Percentiles rank a stretch among this genome's conserved stretches.
Evolutionary conservation across 495 filamentous ascomycete genomes (phyloP).

Genomic region (Podospora appendiculata): DNA sequence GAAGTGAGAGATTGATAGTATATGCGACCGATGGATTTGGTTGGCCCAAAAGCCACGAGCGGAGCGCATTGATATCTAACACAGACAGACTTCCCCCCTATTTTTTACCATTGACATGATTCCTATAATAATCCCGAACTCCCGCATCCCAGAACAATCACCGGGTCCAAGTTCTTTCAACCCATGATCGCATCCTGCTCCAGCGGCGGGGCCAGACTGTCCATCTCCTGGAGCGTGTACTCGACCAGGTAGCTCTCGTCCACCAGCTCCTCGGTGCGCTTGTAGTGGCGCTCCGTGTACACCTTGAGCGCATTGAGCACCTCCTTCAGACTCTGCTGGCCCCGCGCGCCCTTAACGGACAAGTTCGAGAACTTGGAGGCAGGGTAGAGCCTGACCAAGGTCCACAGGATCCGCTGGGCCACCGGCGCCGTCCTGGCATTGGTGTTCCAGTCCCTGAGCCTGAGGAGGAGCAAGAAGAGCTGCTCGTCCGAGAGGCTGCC

Average conservation of each 20-base stretch:
- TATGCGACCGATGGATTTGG: no score
- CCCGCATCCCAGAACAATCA: not conserved
- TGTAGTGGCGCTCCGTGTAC: slow-evolving; percentile 90
- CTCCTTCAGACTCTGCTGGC: slow-evolving; percentile 65
- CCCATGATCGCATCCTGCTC: slow-evolving; percentile 36
- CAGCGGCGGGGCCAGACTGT: slow-evolving; percentile 49
- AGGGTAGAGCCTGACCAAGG: slow-evolving; percentile 70
- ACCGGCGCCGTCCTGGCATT: slow-evolving; percentile 81
- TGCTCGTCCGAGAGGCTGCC: slow-evolving; percentile 72
- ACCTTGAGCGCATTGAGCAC: slow-evolving; percentile 72
- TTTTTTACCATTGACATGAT: not conserved
- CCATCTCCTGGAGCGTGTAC: slow-evolving; percentile 91
- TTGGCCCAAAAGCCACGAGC: no score
- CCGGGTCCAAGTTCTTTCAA: slow-evolving; percentile 4
- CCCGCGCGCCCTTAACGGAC: slow-evolving; percentile 54
- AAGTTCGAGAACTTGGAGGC: slow-evolving; percentile 55
- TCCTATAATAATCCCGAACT: not conserved
- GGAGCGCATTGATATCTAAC: not conserved
- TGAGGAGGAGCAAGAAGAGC: slow-evolving; percentile 66
- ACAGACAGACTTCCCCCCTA: not conserved
- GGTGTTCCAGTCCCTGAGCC: slow-evolving; percentile 93
- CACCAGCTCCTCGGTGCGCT: slow-evolving; percentile 75
- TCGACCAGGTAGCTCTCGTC: slow-evolving; percentile 93
- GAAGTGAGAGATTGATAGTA: no score
- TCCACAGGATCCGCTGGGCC: slow-evolving; percentile 77